Conservation (phyloP, 768 basidiomycete species). For the Pisolithus microcarpus region DNA sequence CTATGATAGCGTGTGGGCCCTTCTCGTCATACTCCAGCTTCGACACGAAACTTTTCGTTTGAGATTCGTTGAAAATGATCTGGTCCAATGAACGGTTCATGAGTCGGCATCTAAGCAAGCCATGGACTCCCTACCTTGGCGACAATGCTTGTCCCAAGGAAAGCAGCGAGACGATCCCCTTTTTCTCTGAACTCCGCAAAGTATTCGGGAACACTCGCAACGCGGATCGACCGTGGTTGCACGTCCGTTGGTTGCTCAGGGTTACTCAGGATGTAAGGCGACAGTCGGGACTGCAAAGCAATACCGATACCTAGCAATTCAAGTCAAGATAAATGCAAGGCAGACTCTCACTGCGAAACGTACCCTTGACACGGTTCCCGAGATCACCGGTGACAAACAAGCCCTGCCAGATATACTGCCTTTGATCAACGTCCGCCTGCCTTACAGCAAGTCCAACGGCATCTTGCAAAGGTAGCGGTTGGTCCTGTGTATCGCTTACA, state of each 20-base stretch:
- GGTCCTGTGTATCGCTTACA: constrained; percentile 15
- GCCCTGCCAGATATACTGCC: constrained; percentile 71
- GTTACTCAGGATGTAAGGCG: constrained; percentile 52
- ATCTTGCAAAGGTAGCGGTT: constrained; percentile 50
- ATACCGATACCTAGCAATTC: constrained; percentile 45
- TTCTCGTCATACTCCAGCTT: constrained; percentile 69
- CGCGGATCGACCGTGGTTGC: constrained; percentile 58
- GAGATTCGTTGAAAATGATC: constrained; percentile 69
- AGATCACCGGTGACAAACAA: constrained; percentile 77
- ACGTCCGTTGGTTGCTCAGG: constrained; percentile 64
- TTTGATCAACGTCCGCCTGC: constrained; percentile 54
- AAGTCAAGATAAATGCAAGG: neutral
- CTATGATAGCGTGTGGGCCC: constrained; percentile 71
- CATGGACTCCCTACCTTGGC: constrained; percentile 54
- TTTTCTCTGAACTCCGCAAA: constrained; percentile 86
- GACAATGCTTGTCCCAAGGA: constrained; percentile 76
- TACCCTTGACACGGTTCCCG: constrained; percentile 66
- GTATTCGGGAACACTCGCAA: constrained; percentile 75
- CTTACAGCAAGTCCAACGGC: constrained; percentile 58
- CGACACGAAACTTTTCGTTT: constrained; percentile 64
- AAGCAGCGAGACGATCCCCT: constrained; percentile 74
- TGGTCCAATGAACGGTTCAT: constrained; percentile 20
- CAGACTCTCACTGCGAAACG: constrained; percentile 3
- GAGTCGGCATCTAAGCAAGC: constrained; percentile 1
- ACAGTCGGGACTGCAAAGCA: constrained; percentile 66